These are phyloP conservation scores for Daldinia sp. DNA, from an alignment of 2,329 filamentous ascomycete genomes.

Conservation along the genomic window DNA sequence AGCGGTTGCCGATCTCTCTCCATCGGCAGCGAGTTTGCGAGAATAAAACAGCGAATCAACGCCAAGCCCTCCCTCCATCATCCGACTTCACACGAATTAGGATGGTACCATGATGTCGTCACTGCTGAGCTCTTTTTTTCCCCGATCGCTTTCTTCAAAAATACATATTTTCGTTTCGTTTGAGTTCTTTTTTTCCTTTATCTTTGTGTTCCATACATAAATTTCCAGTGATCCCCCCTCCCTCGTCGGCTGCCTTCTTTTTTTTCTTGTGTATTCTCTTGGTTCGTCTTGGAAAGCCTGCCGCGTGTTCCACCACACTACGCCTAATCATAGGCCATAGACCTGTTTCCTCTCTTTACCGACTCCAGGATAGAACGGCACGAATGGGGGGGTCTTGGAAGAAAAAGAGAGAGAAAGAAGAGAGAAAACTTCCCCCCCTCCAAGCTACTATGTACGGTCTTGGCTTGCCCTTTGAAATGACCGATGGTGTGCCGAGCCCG, in stretches of 20 bases:
- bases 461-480: constrained; percentile 32
- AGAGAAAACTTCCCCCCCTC: background rate
- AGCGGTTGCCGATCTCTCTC: constrained; percentile 37
- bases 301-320: constrained; percentile 19
- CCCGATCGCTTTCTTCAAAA: background rate
- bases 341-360: constrained; percentile 12
- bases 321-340: constrained; percentile 1
- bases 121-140: constrained; percentile 27
- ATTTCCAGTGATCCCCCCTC: constrained; percentile 29
- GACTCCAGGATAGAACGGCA: constrained; percentile 18
- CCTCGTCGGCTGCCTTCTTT: constrained; percentile 21
- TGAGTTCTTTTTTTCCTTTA: background rate
- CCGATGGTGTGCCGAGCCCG: constrained; percentile 22
- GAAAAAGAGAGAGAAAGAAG: background rate
- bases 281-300: constrained; percentile 28
- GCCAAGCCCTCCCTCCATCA: constrained; percentile 36
- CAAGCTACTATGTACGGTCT: background rate
- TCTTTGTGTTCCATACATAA: constrained; percentile 28
- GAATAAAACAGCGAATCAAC: constrained; percentile 36
- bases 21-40: constrained; percentile 36
- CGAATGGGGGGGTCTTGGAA: constrained; percentile 1
- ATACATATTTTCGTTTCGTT: constrained; percentile 10
- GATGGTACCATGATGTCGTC: constrained; percentile 44
- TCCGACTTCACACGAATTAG: constrained; percentile 32
- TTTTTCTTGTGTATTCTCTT: constrained; percentile 27